A percentile compares a stretch with the other conserved stretches of the same genome.
phyloP scores from a whole-genome alignment of 345 rosid species.

The Syzygium oleosum region DNA sequence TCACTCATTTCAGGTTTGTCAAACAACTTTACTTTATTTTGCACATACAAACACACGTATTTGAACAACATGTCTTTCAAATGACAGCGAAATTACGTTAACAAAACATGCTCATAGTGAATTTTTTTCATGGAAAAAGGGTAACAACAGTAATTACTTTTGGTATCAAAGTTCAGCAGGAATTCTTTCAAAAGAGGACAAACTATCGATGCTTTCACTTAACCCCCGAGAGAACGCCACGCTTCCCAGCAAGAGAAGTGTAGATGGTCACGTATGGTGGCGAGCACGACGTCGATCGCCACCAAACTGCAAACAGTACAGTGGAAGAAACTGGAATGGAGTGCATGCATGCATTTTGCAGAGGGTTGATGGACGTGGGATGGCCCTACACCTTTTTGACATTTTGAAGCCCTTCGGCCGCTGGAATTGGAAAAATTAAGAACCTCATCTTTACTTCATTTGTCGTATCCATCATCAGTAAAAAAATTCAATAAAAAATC shows the following conservation, averaged over 20 bases:
- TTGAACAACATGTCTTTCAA: no score
- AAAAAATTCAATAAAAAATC: neutral
- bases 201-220: neutral
- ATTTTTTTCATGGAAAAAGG: neutral
- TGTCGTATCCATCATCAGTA: neutral
- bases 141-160: neutral
- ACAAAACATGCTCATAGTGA: neutral
- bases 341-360: neutral
- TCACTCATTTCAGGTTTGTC: no score
- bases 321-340: neutral
- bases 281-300: neutral
- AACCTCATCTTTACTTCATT: neutral
- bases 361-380: neutral
- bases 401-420: neutral
- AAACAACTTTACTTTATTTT: no score
- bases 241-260: neutral
- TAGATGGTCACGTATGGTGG: neutral
- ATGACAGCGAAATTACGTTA: neutral
- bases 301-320: neutral
- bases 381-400: neutral
- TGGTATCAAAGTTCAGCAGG: neutral
- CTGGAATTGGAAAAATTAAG: neutral
- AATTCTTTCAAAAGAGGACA: neutral
- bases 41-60: no score
- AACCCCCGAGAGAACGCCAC: neutral